phyloP scores from a whole-genome alignment of 2,329 filamentous ascomycete genomes.

The Pseudogymnoascus sp. region DNA sequence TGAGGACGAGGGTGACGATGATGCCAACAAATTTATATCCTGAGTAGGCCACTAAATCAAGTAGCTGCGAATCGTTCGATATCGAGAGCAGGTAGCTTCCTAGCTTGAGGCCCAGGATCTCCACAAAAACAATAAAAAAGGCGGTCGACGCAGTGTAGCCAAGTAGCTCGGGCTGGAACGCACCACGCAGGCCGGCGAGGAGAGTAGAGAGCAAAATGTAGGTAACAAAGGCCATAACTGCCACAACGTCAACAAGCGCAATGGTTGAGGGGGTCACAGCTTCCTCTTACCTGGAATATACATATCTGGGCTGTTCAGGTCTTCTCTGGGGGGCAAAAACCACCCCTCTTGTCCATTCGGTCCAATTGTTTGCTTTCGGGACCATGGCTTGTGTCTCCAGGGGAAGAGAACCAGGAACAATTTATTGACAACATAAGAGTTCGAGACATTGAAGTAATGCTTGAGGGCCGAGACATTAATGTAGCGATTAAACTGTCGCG shows the following conservation, averaged over 20 bases:
- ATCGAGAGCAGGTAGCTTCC: slow-evolving; percentile 92
- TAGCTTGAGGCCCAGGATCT: slow-evolving; percentile 83
- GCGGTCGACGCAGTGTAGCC: slow-evolving; percentile 83
- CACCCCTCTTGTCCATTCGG: slow-evolving; percentile 62
- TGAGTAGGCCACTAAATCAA: slow-evolving; percentile 91
- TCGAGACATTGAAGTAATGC: slow-evolving; percentile 99
- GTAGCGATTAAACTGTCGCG: slow-evolving; percentile 63
- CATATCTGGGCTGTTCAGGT: slow-evolving; percentile 98
- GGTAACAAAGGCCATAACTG: slow-evolving; percentile 89
- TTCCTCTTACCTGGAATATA: slow-evolving; percentile 67
- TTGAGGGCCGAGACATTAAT: slow-evolving; percentile 90
- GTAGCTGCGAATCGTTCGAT: slow-evolving; percentile 83
- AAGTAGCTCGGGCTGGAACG: slow-evolving; percentile 89
- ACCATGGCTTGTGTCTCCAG: slow-evolving; percentile 97
- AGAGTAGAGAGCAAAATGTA: slow-evolving; percentile 93
- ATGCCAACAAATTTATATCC: slow-evolving; percentile 99
- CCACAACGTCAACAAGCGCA: background rate
- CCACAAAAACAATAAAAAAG: slow-evolving; percentile 72
- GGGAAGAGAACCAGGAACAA: slow-evolving; percentile 90
- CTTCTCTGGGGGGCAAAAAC: slow-evolving; percentile 88
- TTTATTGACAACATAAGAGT: slow-evolving; percentile 92
- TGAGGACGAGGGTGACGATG: slow-evolving; percentile 75
- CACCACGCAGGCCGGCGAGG: slow-evolving; percentile 78
- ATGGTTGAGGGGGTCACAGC: background rate
- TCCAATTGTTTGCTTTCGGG: slow-evolving; percentile 71